Base-by-base conservation (phyloP, 2,329 filamentous ascomycete genomes). In the Trichoderma citrinoviride region DNA sequence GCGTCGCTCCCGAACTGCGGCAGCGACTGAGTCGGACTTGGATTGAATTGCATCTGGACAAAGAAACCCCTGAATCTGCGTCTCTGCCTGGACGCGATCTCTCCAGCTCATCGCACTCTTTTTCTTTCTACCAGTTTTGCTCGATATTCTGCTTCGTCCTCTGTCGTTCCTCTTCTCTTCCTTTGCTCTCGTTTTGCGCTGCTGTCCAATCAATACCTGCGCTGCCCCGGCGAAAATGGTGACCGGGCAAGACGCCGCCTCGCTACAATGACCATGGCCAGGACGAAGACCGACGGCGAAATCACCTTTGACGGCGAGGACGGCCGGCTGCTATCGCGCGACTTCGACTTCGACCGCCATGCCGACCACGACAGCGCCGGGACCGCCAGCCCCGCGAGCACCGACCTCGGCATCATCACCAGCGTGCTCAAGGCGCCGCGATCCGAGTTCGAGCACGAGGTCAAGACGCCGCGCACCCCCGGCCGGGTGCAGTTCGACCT, bases 401-500 rank as follows among this genome's bases (percentile, higher is more conserved):
- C 70, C 46, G 74, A 71, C 63, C 70, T 75, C 58, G 71, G 71
- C 10, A 64, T 65, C 25, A 64, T 64, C 61, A 44, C 50, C 3
- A 64, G 67, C 27, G 54, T 69, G 27, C 68, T 68, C 49, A 69
- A 68, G 55, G 66, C 72, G 15, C 67, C 57, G 54, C 66, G 69
- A 7, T 62, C 62, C 58, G 64, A 67, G 29, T 66, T 68, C 27
- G 56, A 69, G 23, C 66, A 56, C 23, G 70, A 69, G 49, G 65
- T 67, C 43, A 72, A 67, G 68, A 68, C 61, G 49, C 69, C 76
- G 47, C 74, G 79, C 66, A 83, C 85, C 41, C 85, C 89, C 8
- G 89, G 91, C 73, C 84, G 90, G 27, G 91, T 95, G 52, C 88
- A 89, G 69, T 95, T 95, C 77, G 88, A 89, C 71, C 78, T 87